A percentile compares a stretch with the other conserved stretches of the same genome.
Evolutionary conservation across 2,329 filamentous ascomycete genomes (phyloP).

Genomic region (Fusarium nematophilum): DNA sequence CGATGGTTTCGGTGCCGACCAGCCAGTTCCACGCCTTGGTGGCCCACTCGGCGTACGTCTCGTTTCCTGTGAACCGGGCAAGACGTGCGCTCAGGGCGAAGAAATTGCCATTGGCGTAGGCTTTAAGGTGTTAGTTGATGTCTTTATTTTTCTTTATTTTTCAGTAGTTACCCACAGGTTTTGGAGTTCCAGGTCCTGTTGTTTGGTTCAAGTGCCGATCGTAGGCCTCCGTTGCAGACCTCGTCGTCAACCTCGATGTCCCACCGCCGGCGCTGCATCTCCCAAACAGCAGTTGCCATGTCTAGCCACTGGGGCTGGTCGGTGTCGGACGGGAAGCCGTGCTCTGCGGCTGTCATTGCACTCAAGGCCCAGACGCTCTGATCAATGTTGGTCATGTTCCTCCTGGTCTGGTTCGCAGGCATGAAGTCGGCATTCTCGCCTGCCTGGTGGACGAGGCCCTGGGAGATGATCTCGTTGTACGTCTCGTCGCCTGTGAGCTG

Average conservation of each 20-base stretch:
- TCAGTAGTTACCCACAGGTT: slow-evolving; percentile 58
- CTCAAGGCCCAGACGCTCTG: slow-evolving; percentile 78
- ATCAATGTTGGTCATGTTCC: slow-evolving; percentile 75
- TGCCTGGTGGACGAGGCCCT: slow-evolving; percentile 68
- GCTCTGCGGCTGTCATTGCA: slow-evolving; percentile 74
- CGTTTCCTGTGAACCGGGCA: slow-evolving; percentile 74
- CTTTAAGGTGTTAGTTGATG: slow-evolving; percentile 62
- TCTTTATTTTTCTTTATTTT: neutral
- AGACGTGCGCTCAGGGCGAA: slow-evolving; percentile 75
- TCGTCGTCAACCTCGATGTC: slow-evolving; percentile 68
- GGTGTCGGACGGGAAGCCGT: slow-evolving; percentile 70
- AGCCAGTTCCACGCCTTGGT: slow-evolving; percentile 72
- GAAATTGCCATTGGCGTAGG: too few relatives aligned
- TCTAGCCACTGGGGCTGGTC: slow-evolving; percentile 68
- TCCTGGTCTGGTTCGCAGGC: slow-evolving; percentile 67
- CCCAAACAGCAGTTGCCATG: slow-evolving; percentile 70
- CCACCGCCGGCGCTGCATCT: slow-evolving; percentile 52
- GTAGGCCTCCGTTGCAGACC: slow-evolving; percentile 73
- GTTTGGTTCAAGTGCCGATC: slow-evolving; percentile 81
- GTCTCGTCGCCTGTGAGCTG: slow-evolving; percentile 71
- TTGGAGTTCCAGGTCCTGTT: slow-evolving; percentile 84
- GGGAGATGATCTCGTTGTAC: slow-evolving; percentile 68
- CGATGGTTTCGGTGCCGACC: slow-evolving; percentile 64
- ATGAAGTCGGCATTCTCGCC: slow-evolving; percentile 67
- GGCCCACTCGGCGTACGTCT: slow-evolving; percentile 72